Evolutionary conservation across 2,329 filamentous ascomycete genomes (phyloP).

Genomic region (Colletotrichum liriopes): DNA sequence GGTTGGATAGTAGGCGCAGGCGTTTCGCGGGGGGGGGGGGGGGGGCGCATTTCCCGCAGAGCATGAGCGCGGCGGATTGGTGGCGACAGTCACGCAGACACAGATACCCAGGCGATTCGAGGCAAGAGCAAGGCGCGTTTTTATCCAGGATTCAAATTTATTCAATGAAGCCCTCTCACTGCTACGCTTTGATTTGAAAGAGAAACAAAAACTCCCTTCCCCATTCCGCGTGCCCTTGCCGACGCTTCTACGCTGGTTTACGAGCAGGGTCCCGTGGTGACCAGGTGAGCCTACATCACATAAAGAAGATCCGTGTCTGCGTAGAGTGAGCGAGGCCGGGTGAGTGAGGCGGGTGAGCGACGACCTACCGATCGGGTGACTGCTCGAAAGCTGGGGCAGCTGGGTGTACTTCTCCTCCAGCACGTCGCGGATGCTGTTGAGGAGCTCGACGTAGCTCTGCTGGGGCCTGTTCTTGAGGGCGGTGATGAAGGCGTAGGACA

Average conservation of each 20-base stretch:
- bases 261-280: background rate
- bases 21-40: background rate
- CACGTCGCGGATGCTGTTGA: constrained; percentile 96
- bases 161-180: constrained; percentile 7
- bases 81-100: background rate
- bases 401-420: constrained; percentile 89
- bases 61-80: background rate
- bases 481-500: constrained; percentile 97
- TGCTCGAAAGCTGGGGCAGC: constrained; percentile 96
- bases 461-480: constrained; percentile 93
- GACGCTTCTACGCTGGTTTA: background rate
- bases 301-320: constrained; percentile 40
- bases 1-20: background rate
- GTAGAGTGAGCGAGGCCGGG: background rate
- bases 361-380: constrained; percentile 89
- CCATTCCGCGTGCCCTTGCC: background rate
- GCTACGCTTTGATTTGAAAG: background rate
- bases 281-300: constrained; percentile 28
- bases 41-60: background rate
- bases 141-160: background rate
- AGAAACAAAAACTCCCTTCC: background rate
- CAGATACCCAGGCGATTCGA: constrained; percentile 3
- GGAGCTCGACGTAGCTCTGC: constrained; percentile 94
- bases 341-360: constrained; percentile 36
- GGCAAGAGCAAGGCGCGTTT: too few species aligned